Evolutionary conservation across 495 filamentous ascomycete genomes (phyloP).

Genomic region (Aspergillus conjunctus): DNA sequence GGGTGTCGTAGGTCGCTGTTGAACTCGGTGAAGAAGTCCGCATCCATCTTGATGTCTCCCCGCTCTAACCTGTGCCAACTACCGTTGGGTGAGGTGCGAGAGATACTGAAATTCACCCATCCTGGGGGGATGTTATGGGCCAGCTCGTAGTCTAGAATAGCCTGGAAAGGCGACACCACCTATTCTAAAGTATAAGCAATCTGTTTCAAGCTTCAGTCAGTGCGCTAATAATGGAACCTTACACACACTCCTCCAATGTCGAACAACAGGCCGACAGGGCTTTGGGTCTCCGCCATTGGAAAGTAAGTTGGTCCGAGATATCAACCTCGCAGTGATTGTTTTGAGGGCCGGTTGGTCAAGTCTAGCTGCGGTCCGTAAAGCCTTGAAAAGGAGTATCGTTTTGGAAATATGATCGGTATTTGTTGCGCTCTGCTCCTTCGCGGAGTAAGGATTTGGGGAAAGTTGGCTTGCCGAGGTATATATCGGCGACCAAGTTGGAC

Average conservation of each 20-base stretch:
- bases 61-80: constrained; percentile 85
- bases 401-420: neutral
- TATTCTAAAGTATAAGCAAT: constrained; percentile 35
- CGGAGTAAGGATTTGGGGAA: constrained; percentile 20
- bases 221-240: constrained; percentile 39
- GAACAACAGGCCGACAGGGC: constrained; percentile 82
- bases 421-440: constrained; percentile 8
- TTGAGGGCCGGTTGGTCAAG: neutral
- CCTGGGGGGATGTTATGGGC: constrained; percentile 73
- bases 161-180: constrained; percentile 91
- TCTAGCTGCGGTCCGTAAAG: no score
- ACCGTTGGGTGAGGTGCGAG: constrained; percentile 72
- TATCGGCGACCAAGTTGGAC: constrained; percentile 3
- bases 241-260: constrained; percentile 98
- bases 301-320: neutral
- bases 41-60: constrained; percentile 71
- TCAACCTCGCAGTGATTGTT: neutral
- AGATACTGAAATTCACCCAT: constrained; percentile 91
- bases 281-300: constrained; percentile 46
- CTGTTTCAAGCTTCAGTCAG: neutral
- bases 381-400: constrained; percentile 5
- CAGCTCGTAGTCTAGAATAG: constrained; percentile 86
- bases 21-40: constrained; percentile 76
- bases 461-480: constrained; percentile 30
- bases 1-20: constrained; percentile 68